Evolutionary conservation across 2,329 filamentous ascomycete species (phyloP), one percentile per base, ranked within the genome.

Genomic region (Laburnicola sp.): DNA sequence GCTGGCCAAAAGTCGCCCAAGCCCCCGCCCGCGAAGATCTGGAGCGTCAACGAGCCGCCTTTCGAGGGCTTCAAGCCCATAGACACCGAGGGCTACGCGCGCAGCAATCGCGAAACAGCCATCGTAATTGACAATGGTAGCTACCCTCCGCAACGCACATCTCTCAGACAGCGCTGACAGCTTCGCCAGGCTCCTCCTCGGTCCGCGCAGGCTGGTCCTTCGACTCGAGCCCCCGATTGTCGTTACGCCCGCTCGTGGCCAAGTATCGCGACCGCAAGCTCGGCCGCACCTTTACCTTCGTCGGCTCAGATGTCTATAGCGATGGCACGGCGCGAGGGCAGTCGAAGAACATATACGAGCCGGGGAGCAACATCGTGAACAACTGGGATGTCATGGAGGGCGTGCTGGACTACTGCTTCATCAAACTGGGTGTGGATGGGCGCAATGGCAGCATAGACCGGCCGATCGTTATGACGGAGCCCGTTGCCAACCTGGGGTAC

Each of bases 331-430:
- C 94, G 22, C 84, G 90, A 50, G 90, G 91, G 8, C 94, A 97
- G 71, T 87, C 96, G 53, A 87, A 93, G 70, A 89, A 90, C 71
- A 87, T 92, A 1, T 97, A 97, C 64, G 94, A 99, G 71, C 83
- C 87, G 2, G 92, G 92, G 23, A 93, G 87, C 38, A 93, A 92
- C 58, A 87, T 99, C 41, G 85, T 97, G 54, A 92, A 90, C 72
- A 97, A 97, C 70, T 99, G 95, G 91, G 94, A 99, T 73, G 92
- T 91, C 30, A 91, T 96, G 85, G 94, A 99, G 74, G 91, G 93
- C 51, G 81, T 97, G 4, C 76, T 99, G 40, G 94, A 99, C 75
- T 97, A 97, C 73, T 82, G 92, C 36, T 99, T 99, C 72, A 80
- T 97, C 60, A 97, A 97, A 75, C 77, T 99, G 48, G 94, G 94